phyloP scores from a whole-genome alignment of 2,329 filamentous ascomycete genomes.

The Aschersonia sp. region DNA sequence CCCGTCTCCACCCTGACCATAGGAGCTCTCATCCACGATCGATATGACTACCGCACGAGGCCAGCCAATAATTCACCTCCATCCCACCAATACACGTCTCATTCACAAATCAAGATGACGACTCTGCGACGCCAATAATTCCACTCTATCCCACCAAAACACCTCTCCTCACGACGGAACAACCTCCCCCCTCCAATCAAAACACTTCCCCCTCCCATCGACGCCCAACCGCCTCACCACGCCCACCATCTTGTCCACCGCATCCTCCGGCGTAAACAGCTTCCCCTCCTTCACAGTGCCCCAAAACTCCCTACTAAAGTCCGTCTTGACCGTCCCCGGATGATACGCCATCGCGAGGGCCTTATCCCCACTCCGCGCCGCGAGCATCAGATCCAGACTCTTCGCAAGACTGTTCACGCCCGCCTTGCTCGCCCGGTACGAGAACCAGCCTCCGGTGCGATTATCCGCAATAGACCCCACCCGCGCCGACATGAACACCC shows the following conservation, averaged over 20 bases:
- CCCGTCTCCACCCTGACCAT: no score
- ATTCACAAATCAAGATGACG: no score
- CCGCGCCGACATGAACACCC: conserved; percentile 64
- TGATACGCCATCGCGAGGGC: conserved; percentile 60
- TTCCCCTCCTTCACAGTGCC: conserved; percentile 41
- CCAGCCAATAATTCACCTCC: no score
- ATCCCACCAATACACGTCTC: no score
- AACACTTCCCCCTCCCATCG: conserved; percentile 46
- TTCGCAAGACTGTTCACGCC: conserved; percentile 58
- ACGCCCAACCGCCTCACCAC: conserved; percentile 37
- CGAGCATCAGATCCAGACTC: conserved; percentile 56
- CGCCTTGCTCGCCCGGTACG: conserved; percentile 63
- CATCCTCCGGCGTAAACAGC: conserved; percentile 52
- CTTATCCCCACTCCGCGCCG: conserved; percentile 38
- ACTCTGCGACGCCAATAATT: no score
- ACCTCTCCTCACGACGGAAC: conserved; percentile 32
- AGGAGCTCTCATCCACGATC: no score
- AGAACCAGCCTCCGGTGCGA: conserved; percentile 64
- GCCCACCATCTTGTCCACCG: conserved; percentile 48
- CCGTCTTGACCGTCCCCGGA: conserved; percentile 69
- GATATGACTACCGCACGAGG: no score
- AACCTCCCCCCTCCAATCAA: conserved; percentile 56
- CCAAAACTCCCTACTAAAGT: conserved; percentile 62
- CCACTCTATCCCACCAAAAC: no score
- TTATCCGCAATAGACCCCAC: conserved; percentile 67